These are phyloP conservation scores for Trichosanthes cucumerina DNA, from an alignment of 306 rosid species.

Conservation along the genomic window DNA sequence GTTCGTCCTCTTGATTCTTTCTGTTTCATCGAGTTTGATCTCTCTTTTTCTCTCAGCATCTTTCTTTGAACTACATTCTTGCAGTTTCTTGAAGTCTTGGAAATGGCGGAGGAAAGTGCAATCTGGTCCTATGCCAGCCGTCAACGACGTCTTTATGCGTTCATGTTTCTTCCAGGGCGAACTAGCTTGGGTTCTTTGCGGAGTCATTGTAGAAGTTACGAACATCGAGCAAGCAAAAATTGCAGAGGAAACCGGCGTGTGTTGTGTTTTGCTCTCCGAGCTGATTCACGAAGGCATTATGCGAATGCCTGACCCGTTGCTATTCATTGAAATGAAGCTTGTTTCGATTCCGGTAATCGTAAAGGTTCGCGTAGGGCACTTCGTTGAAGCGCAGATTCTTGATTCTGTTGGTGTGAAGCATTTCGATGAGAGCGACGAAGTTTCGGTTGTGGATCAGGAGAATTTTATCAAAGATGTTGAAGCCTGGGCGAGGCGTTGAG, in stretches of 20 bases:
- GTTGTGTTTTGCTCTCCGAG: constrained; percentile 37
- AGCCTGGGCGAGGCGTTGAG: constrained; percentile 55
- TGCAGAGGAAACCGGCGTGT: constrained; percentile 66
- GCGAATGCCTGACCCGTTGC: constrained; percentile 54
- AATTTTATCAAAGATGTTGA: constrained; percentile 49
- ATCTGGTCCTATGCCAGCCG: constrained; percentile 34
- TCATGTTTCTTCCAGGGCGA: constrained; percentile 33
- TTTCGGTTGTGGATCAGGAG: constrained; percentile 41
- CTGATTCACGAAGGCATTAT: constrained; percentile 18
- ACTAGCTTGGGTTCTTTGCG: constrained; percentile 41
- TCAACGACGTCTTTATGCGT: constrained; percentile 33
- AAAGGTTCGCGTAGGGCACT: constrained; percentile 59
- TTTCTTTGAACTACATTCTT: neutral
- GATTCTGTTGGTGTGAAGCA: constrained; percentile 51
- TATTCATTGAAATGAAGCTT: constrained; percentile 44
- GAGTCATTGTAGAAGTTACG: constrained; percentile 50
- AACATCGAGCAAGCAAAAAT: constrained; percentile 43
- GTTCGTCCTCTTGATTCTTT: neutral
- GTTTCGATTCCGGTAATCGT: constrained; percentile 54
- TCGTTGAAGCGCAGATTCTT: constrained; percentile 81
- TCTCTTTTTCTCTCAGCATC: neutral
- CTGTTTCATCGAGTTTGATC: neutral
- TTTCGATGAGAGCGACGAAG: constrained; percentile 57
- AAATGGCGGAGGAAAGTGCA: constrained; percentile 45
- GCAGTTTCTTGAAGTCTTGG: constrained; percentile 1